A percentile compares a stretch with the other conserved stretches of the same genome.
phyloP scores from a whole-genome alignment of 192 early-diverging fungal genomes.

The Gigaspora rosea region DNA sequence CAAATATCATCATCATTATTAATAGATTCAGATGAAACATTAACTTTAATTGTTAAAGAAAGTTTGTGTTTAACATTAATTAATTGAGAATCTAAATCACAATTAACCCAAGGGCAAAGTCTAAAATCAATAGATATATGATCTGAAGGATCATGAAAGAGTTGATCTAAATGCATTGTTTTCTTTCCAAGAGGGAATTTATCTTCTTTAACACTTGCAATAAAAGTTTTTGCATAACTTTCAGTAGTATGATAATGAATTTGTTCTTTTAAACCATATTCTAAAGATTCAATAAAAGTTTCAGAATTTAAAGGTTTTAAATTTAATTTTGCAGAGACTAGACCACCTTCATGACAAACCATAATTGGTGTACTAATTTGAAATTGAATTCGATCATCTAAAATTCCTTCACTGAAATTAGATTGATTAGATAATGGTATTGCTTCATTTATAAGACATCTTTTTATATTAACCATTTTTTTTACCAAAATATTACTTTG shows the following conservation, averaged over 20 bases:
- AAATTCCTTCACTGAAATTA: constrained; percentile 21
- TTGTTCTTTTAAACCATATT: constrained; percentile 42
- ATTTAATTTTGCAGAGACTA: constrained; percentile 33
- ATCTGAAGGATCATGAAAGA: background rate
- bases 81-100: constrained; percentile 15
- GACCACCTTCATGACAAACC: constrained; percentile 42
- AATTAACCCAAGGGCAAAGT: constrained; percentile 16
- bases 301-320: constrained; percentile 29
- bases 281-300: constrained; percentile 25
- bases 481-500: constrained; percentile 31
- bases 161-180: background rate
- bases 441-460: constrained; percentile 33
- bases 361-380: constrained; percentile 39
- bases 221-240: constrained; percentile 12
- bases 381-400: constrained; percentile 27
- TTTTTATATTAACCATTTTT: constrained; percentile 32
- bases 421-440: background rate
- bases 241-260: constrained; percentile 42
- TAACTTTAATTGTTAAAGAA: background rate
- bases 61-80: constrained; percentile 18
- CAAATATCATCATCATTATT: background rate
- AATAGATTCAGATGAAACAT: background rate
- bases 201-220: constrained; percentile 29
- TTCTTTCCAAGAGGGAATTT: constrained; percentile 38
- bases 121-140: background rate